Evolutionary conservation across 257 asterid genomes (phyloP).

Genomic region (Capsicum baccatum): DNA sequence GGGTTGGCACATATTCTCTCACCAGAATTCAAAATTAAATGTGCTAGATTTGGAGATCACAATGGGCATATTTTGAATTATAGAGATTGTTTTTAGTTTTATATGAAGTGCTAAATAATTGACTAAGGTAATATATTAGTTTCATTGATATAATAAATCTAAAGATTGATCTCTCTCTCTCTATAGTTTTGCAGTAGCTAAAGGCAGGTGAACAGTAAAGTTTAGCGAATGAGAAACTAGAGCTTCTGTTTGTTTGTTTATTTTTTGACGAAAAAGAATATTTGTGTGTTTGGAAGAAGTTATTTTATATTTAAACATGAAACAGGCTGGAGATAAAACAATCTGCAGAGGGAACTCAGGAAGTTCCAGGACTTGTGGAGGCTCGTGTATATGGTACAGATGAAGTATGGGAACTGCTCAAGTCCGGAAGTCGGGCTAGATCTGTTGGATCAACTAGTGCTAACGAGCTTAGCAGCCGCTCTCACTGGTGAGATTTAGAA

Average conservation of each 20-base stretch:
- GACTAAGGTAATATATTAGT: not conserved
- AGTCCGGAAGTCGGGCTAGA: slow-evolving; percentile 85
- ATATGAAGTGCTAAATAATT: not conserved
- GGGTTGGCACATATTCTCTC: not conserved
- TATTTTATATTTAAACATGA: slow-evolving; percentile 27
- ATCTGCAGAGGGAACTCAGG: slow-evolving; percentile 99
- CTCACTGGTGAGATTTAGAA: slow-evolving; percentile 76
- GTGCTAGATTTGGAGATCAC: slow-evolving; percentile 7
- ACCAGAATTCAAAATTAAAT: not conserved
- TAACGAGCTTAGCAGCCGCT: slow-evolving; percentile 95
- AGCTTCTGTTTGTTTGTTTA: not conserved
- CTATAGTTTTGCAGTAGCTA: not conserved
- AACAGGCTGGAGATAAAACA: slow-evolving; percentile 96
- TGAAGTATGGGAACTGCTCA: slow-evolving; percentile 89
- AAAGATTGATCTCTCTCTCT: not conserved
- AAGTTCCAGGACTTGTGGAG: slow-evolving; percentile 97
- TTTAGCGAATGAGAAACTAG: not conserved
- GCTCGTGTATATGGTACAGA: slow-evolving; percentile 71
- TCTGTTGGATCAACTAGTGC: slow-evolving; percentile 99
- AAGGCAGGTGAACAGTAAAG: not conserved
- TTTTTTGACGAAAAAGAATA: not conserved
- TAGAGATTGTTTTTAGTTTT: not conserved
- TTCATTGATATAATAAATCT: not conserved
- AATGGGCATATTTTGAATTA: not conserved
- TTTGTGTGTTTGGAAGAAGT: not conserved